Conservation (phyloP, 257 asterid species). For the Solanum tarijense region DNA sequence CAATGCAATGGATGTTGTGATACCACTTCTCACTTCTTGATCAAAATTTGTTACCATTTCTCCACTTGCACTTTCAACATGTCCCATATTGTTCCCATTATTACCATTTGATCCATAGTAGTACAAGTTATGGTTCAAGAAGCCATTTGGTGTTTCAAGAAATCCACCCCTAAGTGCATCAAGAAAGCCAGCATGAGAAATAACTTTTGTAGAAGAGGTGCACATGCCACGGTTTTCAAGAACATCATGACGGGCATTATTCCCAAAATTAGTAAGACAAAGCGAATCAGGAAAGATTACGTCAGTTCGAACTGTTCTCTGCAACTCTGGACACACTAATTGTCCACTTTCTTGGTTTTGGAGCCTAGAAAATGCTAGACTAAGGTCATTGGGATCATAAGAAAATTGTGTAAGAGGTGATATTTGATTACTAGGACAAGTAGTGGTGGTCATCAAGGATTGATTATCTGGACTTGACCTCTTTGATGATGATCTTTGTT, state of each 20-base stretch:
- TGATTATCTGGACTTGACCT: constrained; percentile 28
- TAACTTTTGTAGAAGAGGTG: not conserved
- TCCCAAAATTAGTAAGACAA: not conserved
- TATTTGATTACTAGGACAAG: constrained; percentile 23
- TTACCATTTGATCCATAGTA: constrained; percentile 14
- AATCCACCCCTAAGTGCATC: constrained; percentile 9
- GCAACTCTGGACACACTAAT: constrained; percentile 15
- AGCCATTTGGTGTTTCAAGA: constrained; percentile 23
- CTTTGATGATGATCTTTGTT: constrained; percentile 46
- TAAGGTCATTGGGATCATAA: constrained; percentile 48
- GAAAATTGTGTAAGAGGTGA: constrained; percentile 5
- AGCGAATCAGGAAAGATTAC: not conserved
- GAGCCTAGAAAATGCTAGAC: constrained; percentile 55
- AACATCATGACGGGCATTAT: not conserved
- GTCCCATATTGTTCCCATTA: not conserved
- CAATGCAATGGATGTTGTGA: constrained; percentile 23
- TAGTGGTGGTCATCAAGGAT: not conserved
- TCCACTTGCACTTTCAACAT: constrained; percentile 12
- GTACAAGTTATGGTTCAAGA: constrained; percentile 17
- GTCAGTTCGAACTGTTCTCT: not conserved
- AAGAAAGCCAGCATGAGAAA: not conserved
- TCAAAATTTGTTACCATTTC: constrained; percentile 36
- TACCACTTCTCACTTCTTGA: constrained; percentile 2
- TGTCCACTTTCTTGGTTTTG: constrained; percentile 41
- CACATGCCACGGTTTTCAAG: constrained; percentile 11